Base-by-base conservation (phyloP, 2,329 filamentous ascomycete genomes). In the Dichotomopilus funicola region DNA sequence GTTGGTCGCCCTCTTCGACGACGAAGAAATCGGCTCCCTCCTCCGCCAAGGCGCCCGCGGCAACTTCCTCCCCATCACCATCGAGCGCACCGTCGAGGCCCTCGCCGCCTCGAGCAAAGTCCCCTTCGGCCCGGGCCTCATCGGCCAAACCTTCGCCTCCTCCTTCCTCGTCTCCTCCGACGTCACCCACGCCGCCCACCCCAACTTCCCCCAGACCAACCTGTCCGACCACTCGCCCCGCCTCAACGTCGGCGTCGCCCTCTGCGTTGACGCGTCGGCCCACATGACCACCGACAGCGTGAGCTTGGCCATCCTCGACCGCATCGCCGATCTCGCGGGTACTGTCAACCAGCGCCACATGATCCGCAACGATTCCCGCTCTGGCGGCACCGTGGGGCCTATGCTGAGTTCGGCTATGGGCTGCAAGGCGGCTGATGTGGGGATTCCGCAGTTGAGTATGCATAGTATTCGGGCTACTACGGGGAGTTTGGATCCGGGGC, bases 261-360 rank as follows among this genome's bases (percentile, higher is more conserved):
- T 99, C 41, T 85, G 83, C 46, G 83, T 85, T 27, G 92, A 97
- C 71, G 83, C 85, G 51, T 96, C 96, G 67, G 94, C 90, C 4
- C 90, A 97, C 73, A 96, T 96, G 89, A 96, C 92, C 3, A 96
- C 92, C 3, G 91, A 97, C 68, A 84, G 86, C 54, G 83, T 96
- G 13, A 94, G 88, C 9, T 88, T 89, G 4, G 85, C 90, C 4
- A 81, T 97, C 58, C 75, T 97, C 38, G 82, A 86, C 62, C 81
- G 88, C 33, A 82, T 95, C 41, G 91, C 90, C 6, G 85, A 91
- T 63, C 84, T 88, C 57, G 80, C 78, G 59, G 89, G 77, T 50
- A 83, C 82, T 55, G 82, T 79, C 48, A 78, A 95, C 53, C 94
- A 97, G 72, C 77, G 88, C 5, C 97, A 97, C 78, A 91, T 95